Evolutionary conservation across 257 asterid genomes (phyloP), one percentile per base, ranked within the genome.

Genomic region (Solanum lycopersicoides): DNA sequence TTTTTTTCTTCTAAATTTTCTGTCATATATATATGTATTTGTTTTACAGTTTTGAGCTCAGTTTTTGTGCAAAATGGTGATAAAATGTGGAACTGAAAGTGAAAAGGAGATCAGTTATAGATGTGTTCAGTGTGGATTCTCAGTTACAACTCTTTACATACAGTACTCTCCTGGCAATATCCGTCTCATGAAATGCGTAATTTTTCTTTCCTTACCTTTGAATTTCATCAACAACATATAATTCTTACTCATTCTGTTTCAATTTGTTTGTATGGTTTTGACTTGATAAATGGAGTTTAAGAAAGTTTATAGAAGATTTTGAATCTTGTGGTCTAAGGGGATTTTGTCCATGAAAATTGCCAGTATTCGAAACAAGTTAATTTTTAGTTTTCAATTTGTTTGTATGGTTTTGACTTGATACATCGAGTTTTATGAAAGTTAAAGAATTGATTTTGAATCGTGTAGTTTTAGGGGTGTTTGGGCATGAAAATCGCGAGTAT

Each of bases 161-260:
- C 98, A 94, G 90, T 96, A 96, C 88, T 96, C 98, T 45, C 98
- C 98, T 0, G 99, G 99, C 87, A 96, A 96, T 66, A 96, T 96
- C 88, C 99, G 99, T 50, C 98, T 96, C 90, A 91, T 93, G 92
- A 93, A 92, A 96, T 96, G 98, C 25, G 98, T 96, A 93, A 86
- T 42, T 60, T 6, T 65, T 28, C 84, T 50, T 41, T 80, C 59
- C 53, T 72, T 86, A 47, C 30, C 82, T 47, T 73, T 28, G 12
- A 76, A 39, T 76, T 44, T 39, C 28, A 74, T 37, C 0, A 74
- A 74, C 15, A 20, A 5, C 32, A 37, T 74, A 32, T 32, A 32
- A 4, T 34, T 72, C 28, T 72, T 69, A 32, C 42, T 66, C 2
- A 0, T 28, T 30, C 41, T 1, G 41, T 32, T 69, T 30, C 23